A percentile compares a stretch with the other conserved stretches of the same genome.
These are phyloP conservation scores for Globisporangium nunn DNA, from an alignment of 352 stramenopile genomes.

Conservation along the genomic window DNA sequence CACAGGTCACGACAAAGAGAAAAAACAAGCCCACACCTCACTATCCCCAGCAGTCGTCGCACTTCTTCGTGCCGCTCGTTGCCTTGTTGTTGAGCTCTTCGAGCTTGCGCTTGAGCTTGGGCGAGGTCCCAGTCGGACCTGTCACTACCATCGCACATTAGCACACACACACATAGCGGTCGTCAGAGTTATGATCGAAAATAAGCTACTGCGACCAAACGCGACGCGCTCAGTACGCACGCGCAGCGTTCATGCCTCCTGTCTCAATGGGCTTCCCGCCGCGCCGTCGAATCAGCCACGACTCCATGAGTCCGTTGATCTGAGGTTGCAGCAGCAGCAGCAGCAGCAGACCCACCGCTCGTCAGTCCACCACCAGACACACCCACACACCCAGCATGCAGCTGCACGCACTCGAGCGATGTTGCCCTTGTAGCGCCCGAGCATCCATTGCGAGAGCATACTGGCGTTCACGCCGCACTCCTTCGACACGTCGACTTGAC, in stretches of 20 bases:
- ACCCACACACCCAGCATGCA: background rate
- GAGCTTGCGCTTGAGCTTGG: conserved; percentile 62
- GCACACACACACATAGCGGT: background rate
- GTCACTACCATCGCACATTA: conserved; percentile 21
- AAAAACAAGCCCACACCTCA: too few relatives aligned
- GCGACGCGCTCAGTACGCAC: conserved; percentile 4
- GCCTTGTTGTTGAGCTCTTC: conserved; percentile 47
- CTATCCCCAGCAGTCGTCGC: background rate
- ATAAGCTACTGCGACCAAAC: background rate
- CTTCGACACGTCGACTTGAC: conserved; percentile 80
- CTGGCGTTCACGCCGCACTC: conserved; percentile 80
- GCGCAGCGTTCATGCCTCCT: conserved; percentile 40
- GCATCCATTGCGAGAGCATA: conserved; percentile 86
- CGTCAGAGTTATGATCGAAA: too few relatives aligned
- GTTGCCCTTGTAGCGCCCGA: conserved; percentile 81
- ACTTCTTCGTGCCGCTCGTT: conserved; percentile 33
- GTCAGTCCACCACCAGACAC: background rate
- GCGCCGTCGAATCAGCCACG: conserved; percentile 73
- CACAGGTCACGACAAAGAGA: background rate
- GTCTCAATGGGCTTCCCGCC: conserved; percentile 80
- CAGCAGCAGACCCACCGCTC: background rate
- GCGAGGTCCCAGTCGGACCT: conserved; percentile 42
- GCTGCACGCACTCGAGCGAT: conserved; percentile 47
- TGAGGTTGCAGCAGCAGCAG: conserved; percentile 7
- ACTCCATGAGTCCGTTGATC: conserved; percentile 85